Conservation (phyloP, 2,329 filamentous ascomycete genomes). For the Sclerotinia trifoliorum region DNA sequence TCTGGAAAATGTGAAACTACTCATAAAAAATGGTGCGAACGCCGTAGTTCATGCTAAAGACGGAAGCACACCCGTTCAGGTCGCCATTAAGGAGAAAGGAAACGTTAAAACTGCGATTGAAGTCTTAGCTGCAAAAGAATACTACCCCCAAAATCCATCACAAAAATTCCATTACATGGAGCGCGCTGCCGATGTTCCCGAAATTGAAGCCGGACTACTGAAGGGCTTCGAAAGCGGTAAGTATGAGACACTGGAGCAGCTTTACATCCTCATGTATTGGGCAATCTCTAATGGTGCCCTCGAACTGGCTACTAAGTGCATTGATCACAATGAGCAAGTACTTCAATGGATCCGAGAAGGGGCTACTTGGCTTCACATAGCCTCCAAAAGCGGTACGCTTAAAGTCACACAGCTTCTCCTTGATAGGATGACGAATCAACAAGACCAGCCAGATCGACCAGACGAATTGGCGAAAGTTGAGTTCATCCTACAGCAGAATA, state of each 20-base stretch:
- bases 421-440: not conserved
- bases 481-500: not conserved
- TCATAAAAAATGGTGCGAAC: not conserved
- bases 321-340: not conserved
- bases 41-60: not conserved
- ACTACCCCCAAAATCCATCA: not conserved
- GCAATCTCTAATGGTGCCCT: not conserved
- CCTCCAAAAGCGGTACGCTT: not conserved
- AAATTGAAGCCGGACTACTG: not conserved
- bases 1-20: not conserved
- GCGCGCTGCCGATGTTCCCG: not conserved
- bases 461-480: not conserved
- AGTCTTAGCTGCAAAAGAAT: not conserved
- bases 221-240: not conserved
- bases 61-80: not conserved
- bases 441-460: not conserved
- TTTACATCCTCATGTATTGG: not conserved
- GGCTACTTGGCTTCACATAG: not conserved
- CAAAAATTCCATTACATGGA: not conserved
- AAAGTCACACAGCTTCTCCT: not conserved
- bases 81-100: rapidly evolving
- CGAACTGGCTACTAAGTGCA: not conserved
- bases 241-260: not conserved
- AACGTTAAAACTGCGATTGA: not conserved
- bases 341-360: not conserved